These are phyloP conservation scores for Fusarium siculi DNA, from an alignment of 2,329 filamentous ascomycete genomes.

Conservation along the genomic window DNA sequence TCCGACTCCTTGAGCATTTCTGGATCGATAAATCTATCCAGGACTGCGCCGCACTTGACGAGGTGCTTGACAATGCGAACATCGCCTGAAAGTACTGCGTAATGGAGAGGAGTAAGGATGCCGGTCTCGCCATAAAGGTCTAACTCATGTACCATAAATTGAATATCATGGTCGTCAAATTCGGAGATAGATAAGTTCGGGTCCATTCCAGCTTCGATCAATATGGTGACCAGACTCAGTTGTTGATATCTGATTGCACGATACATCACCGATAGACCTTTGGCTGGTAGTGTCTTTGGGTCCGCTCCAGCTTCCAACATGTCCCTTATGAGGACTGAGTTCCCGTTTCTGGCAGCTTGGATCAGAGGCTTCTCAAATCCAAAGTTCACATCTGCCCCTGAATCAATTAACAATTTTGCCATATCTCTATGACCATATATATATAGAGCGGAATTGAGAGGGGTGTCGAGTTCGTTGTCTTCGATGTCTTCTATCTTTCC, in stretches of 20 bases:
- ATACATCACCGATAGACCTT: rapidly evolving
- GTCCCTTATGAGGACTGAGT: conserved; percentile 38
- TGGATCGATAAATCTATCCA: neutral
- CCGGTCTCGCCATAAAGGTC: too few relatives aligned
- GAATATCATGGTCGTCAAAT: too few relatives aligned
- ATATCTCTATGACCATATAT: rapidly evolving
- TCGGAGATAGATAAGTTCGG: rapidly evolving
- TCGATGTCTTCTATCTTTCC: too few relatives aligned
- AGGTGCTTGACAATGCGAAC: neutral
- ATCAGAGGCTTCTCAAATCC: rapidly evolving
- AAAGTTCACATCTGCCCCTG: rapidly evolving
- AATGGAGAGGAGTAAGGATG: rapidly evolving
- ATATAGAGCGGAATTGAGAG: neutral
- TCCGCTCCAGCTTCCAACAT: conserved; percentile 47
- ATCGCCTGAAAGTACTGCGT: too few relatives aligned
- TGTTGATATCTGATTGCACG: rapidly evolving
- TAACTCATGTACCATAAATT: too few relatives aligned
- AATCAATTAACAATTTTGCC: rapidly evolving
- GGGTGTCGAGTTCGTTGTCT: too few relatives aligned
- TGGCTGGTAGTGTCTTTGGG: conserved; percentile 18
- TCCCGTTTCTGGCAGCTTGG: neutral
- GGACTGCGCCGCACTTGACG: neutral
- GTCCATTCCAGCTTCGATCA: neutral
- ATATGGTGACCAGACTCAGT: rapidly evolving
- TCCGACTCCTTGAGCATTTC: too few relatives aligned